Evolutionary conservation across 108 stramenopile species (phyloP).

Genomic region (Conticribra guillardii): DNA sequence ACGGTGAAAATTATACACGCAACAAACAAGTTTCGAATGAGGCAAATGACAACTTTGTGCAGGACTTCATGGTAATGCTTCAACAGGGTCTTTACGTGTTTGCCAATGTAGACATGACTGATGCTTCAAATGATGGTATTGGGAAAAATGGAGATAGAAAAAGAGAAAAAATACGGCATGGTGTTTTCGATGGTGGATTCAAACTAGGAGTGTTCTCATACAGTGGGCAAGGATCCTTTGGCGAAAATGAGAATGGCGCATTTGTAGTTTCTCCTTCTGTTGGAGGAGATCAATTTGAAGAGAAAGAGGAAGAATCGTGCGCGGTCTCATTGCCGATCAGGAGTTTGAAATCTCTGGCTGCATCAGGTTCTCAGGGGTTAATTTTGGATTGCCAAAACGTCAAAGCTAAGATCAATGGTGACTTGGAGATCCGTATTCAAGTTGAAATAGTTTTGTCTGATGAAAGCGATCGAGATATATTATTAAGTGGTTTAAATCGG

Average conservation of each 20-base stretch:
- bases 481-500: constrained; percentile 26
- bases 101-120: constrained; percentile 22
- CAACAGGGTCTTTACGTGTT: constrained; percentile 47
- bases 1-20: background rate
- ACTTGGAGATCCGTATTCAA: background rate
- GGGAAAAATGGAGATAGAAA: background rate
- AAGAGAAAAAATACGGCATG: background rate
- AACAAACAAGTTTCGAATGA: constrained; percentile 15
- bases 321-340: constrained; percentile 1
- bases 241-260: background rate
- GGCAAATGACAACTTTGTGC: constrained; percentile 13
- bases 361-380: constrained; percentile 31
- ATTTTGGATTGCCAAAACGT: constrained; percentile 19
- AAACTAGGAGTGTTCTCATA: constrained; percentile 46
- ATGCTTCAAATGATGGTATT: constrained; percentile 3
- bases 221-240: background rate
- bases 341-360: background rate
- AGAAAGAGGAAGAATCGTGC: background rate
- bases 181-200: constrained; percentile 21
- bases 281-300: background rate
- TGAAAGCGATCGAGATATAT: constrained; percentile 40
- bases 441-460: constrained; percentile 50
- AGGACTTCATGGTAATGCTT: constrained; percentile 42
- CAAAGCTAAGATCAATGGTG: background rate
- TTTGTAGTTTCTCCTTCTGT: constrained; percentile 30